Evolutionary conservation across 2,329 filamentous ascomycete species (phyloP).

Genomic region (Fusarium neocosmosporiellum): DNA sequence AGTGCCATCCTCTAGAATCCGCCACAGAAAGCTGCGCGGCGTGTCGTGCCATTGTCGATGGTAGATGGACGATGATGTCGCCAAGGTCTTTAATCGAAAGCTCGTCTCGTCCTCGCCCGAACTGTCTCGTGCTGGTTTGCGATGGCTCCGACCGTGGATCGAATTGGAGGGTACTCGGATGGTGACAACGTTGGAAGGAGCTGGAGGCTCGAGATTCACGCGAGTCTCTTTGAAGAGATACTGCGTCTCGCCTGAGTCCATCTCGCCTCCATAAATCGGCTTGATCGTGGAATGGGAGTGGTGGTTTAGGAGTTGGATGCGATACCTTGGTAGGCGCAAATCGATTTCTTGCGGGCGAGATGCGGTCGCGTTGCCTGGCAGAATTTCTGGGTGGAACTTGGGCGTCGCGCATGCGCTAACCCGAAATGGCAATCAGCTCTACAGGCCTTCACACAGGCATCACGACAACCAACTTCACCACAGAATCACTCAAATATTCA

Average conservation of each 20-base stretch:
- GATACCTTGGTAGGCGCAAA: slow-evolving; percentile 40
- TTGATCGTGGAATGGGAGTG: slow-evolving; percentile 29
- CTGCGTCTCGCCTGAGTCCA: slow-evolving; percentile 71
- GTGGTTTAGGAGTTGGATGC: slow-evolving; percentile 26
- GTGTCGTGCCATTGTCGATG: slow-evolving; percentile 80
- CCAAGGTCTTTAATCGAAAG: slow-evolving; percentile 79
- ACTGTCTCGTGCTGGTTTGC: slow-evolving; percentile 49
- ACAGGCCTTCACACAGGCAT: not conserved
- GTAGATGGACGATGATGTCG: slow-evolving; percentile 84
- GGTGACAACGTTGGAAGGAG: slow-evolving; percentile 75
- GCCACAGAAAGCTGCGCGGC: slow-evolving; percentile 91
- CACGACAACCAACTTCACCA: not conserved
- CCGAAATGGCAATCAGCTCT: slow-evolving; percentile 51
- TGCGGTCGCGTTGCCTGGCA: slow-evolving; percentile 47
- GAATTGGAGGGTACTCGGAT: slow-evolving; percentile 72
- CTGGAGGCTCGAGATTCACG: slow-evolving; percentile 81
- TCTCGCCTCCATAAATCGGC: slow-evolving; percentile 70
- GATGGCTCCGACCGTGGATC: slow-evolving; percentile 57
- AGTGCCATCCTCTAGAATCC: slow-evolving; percentile 82
- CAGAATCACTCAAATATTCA: not conserved
- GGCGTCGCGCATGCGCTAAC: slow-evolving; percentile 49
- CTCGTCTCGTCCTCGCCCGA: slow-evolving; percentile 74
- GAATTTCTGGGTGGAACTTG: slow-evolving; percentile 47
- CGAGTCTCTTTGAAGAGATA: slow-evolving; percentile 89
- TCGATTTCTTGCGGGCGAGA: slow-evolving; percentile 36